Conservation (phyloP, 345 rosid species). For the Populus nigra region DNA sequence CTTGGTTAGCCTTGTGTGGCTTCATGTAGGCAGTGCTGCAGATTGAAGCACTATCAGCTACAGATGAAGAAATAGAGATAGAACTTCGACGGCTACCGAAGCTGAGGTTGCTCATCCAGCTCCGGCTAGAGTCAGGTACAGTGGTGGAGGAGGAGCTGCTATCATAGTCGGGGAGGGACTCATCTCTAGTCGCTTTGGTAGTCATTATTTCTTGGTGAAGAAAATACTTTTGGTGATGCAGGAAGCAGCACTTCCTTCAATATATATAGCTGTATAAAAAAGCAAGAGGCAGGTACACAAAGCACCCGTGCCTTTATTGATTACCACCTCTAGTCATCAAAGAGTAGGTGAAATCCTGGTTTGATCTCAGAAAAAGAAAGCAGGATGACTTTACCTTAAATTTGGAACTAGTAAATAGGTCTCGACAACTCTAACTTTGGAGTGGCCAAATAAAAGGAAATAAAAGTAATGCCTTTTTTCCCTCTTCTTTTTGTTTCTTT, state of each 20-base stretch:
- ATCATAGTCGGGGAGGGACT: slow-evolving; percentile 48
- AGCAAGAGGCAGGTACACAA: slow-evolving; percentile 25
- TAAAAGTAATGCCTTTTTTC: no score
- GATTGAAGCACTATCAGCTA: slow-evolving; percentile 27
- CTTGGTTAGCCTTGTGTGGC: slow-evolving; percentile 97
- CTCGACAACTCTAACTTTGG: no score
- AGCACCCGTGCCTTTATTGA: slow-evolving; percentile 44
- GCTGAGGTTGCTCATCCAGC: slow-evolving; percentile 85
- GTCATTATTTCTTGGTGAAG: slow-evolving; percentile 37
- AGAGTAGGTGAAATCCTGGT: not conserved
- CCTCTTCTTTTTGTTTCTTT: no score
- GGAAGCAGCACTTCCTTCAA: not conserved
- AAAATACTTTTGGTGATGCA: not conserved
- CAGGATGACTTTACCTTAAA: no score
- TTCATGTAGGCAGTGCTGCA: slow-evolving; percentile 31
- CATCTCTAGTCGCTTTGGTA: slow-evolving; percentile 41
- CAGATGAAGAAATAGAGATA: slow-evolving; percentile 47
- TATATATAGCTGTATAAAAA: not conserved
- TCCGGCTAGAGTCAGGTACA: slow-evolving; percentile 69
- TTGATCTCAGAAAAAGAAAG: not conserved
- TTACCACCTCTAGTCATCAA: slow-evolving; percentile 5
- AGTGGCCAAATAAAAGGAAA: no score
- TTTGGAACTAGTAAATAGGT: no score
- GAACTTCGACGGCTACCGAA: slow-evolving; percentile 78
- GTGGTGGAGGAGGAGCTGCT: slow-evolving; percentile 57